These are phyloP conservation scores for Podila horticola DNA, from an alignment of 192 early-diverging fungal genomes.

Conservation along the genomic window DNA sequence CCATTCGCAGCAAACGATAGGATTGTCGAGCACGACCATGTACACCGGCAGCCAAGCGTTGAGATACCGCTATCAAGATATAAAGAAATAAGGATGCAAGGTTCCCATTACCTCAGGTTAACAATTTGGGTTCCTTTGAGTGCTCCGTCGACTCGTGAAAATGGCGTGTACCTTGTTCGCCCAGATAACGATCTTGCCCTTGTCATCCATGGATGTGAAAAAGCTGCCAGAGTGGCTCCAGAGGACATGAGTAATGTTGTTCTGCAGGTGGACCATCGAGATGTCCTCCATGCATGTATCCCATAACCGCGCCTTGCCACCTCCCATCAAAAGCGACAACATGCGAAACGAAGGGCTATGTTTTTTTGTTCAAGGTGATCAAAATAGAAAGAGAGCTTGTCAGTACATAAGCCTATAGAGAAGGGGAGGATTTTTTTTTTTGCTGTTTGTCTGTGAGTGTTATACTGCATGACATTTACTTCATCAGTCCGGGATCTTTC, in stretches of 20 bases:
- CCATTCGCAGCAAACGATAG: conserved; percentile 49
- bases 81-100: not conserved
- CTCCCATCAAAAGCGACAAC: conserved; percentile 25
- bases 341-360: conserved; percentile 40
- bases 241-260: conserved; percentile 32
- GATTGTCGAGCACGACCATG: conserved; percentile 28
- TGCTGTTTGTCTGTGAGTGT: not conserved
- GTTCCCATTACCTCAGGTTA: no score
- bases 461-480: conserved; percentile 11
- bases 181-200: conserved; percentile 50
- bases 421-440: not conserved
- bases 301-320: conserved; percentile 32
- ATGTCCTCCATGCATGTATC: conserved; percentile 49
- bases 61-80: conserved; percentile 25
- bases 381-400: not conserved
- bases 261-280: conserved; percentile 40
- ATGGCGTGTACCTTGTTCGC: conserved; percentile 32
- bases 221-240: conserved; percentile 44
- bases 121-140: not conserved
- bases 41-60: conserved; percentile 46
- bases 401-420: not conserved
- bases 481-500: conserved; percentile 43
- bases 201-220: conserved; percentile 41
- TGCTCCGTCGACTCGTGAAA: not conserved
- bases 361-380: not conserved